Evolutionary conservation across 2,329 filamentous ascomycete genomes (phyloP).

Genomic region (Raffaelea ambrosiae): DNA sequence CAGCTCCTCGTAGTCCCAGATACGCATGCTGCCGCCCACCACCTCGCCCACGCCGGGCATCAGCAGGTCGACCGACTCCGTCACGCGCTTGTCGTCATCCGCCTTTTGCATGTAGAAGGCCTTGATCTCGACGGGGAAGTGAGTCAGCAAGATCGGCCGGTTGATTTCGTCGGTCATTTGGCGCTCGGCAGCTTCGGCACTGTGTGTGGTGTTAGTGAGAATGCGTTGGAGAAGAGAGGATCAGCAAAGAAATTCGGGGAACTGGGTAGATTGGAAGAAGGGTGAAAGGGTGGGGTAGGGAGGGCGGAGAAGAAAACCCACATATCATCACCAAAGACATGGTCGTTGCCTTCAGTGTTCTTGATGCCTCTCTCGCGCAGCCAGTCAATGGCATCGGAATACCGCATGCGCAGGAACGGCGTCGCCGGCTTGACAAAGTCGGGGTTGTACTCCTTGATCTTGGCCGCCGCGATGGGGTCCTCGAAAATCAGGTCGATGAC

Average conservation of each 20-base stretch:
- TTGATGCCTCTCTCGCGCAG: constrained; percentile 79
- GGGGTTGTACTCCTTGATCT: constrained; percentile 84
- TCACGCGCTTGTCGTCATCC: constrained; percentile 67
- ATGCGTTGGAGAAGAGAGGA: neutral
- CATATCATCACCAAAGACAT: constrained; percentile 93
- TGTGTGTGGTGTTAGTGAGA: neutral
- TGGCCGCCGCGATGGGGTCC: constrained; percentile 62
- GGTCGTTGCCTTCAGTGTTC: constrained; percentile 86
- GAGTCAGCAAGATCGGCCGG: constrained; percentile 69
- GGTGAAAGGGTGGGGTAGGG: neutral
- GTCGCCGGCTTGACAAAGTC: constrained; percentile 72
- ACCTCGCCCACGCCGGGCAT: constrained; percentile 96
- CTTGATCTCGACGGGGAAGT: constrained; percentile 97
- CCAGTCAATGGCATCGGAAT: constrained; percentile 91
- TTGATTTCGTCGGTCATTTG: constrained; percentile 97
- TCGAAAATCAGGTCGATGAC: constrained; percentile 71
- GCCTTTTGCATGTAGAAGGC: constrained; percentile 99
- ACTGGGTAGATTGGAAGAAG: neutral
- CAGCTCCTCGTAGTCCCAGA: constrained; percentile 83
- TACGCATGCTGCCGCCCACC: constrained; percentile 93
- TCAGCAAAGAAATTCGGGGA: neutral
- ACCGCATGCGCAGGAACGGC: constrained; percentile 92
- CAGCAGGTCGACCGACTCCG: constrained; percentile 77
- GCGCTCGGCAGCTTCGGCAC: constrained; percentile 82
- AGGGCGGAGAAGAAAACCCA: neutral